Base-by-base conservation (phyloP, 2,329 filamentous ascomycete genomes). In the Pyricularia pennisetigena region DNA sequence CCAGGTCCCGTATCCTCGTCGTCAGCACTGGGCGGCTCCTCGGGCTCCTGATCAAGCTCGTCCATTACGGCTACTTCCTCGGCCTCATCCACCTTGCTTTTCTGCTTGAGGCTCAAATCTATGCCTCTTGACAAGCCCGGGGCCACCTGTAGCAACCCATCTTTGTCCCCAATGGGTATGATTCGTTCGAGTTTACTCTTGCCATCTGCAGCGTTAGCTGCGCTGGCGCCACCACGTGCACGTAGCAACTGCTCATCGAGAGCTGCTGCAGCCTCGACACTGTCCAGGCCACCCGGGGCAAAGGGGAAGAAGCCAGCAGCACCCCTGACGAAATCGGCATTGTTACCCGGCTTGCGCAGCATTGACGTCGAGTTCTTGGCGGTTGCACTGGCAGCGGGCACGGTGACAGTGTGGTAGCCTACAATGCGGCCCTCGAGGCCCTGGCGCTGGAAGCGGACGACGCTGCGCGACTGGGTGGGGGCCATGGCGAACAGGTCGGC, bases 351-450 rank as follows among this genome's bases (percentile, higher is more conserved):
- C 75, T 96, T 96, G 64, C 95, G 87, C 20, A 91, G 82, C 59
- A 97, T 83, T 5, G 93, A 97, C 0, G 94, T 98, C 2, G 93
- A 97, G 75, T 97, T 97, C 80, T 97, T 99, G 65, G 93, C 94
- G 20, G 92, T 97, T 20, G 91, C 92, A 74, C 91, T 96, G 74
- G 89, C 91, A 41, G 92, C 92, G 5, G 94, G 93, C 9, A 98
- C 88, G 0, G 95, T 97, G 66, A 98, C 92, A 77, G 97, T 95
- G 75, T 90, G 91, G 78, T 99, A 98, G 66, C 94, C 94, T 9
- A 92, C 97, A 28, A 99, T 94, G 67, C 90, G 87, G 26, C 95
- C 95, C 79, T 98, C 93, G 16, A 98, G 84, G 6, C 95, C 95
- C 78, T 97, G 93, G 68, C 95, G 86, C 63, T 89, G 90, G 77